Evolutionary conservation across 108 stramenopile species (phyloP), one percentile per base, ranked within the genome.

Genomic region (Epithemia pelagica): DNA sequence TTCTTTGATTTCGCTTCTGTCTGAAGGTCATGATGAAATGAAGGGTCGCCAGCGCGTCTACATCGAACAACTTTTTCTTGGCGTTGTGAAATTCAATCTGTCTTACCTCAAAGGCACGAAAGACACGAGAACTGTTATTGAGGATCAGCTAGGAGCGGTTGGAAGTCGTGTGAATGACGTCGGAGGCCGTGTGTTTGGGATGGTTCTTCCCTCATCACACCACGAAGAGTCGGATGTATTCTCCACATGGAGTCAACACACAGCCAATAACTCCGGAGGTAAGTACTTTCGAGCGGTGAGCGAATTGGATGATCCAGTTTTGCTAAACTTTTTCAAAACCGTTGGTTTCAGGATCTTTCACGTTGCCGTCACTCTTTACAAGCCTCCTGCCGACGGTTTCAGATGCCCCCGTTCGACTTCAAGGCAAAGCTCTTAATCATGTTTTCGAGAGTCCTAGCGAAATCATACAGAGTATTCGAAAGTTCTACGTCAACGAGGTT

Each of bases 331-430:
- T n/a, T n/a, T n/a, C n/a, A n/a, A n/a, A n/a, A n/a, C n/a, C n/a
- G n/a, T n/a, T n/a, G n/a, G n/a, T n/a, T n/a, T n/a, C 52, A 62
- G 64, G 67, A 1, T 15, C 37, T 10, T 32, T 57, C n/a, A 72
- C 59, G 30, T 64, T 75, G 21, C 74, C 69, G 5, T 76, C 72
- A 27, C 31, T 82, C 1, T 74, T 85, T 28, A 59, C 81, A 21
- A 63, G 78, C 30, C 69, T 86, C 0, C 64, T 86, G 64, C 92
- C 92, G 28, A 78, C 78, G 23, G 92, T 97, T 52, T 85, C 86
- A 28, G 87, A 94, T 54, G 94, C 96, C 10, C 88, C 95, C 0
- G 88, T 97, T 58, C 70, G 77, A 63, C 67, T 97, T 28, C 88
- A 91, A 60, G 90, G 89, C 7, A 94, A 95, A 75, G 65, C 76